A percentile compares a stretch with the other conserved stretches of the same genome.
Conservation (phyloP, 257 asterid species). For the Paulownia fortunei region DNA sequence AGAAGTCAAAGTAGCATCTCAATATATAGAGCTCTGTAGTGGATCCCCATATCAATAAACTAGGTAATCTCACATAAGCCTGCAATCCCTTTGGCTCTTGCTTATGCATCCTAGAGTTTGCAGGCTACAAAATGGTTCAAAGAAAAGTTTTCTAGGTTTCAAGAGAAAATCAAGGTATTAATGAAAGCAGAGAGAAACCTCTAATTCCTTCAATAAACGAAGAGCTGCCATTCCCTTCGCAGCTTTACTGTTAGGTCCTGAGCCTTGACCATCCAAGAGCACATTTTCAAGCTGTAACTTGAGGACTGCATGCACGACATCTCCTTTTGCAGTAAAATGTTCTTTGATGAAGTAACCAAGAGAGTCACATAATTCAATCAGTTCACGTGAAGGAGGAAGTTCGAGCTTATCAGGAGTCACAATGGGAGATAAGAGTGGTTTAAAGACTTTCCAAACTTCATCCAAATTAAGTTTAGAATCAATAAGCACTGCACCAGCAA, state of each 20-base stretch:
- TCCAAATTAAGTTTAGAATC: conserved; percentile 76
- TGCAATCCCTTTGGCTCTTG: too few species aligned
- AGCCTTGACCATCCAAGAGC: conserved; percentile 63
- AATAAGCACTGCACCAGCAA: conserved; percentile 85
- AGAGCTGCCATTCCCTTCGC: conserved; percentile 91
- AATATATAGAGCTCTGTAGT: too few species aligned
- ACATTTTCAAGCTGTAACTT: conserved; percentile 70
- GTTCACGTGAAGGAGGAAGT: conserved; percentile 82
- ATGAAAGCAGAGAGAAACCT: conserved; percentile 56
- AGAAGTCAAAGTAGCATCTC: too few species aligned
- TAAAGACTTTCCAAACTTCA: conserved; percentile 78
- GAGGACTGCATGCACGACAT: conserved; percentile 58
- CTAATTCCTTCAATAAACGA: conserved; percentile 65
- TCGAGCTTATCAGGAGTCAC: conserved; percentile 94
- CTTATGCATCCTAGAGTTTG: too few species aligned
- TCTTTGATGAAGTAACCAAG: conserved; percentile 77
- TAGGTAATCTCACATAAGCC: too few species aligned
- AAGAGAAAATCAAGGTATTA: background rate
- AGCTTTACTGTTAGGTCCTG: conserved; percentile 62
- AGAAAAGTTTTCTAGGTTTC: background rate
- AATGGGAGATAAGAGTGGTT: conserved; percentile 83
- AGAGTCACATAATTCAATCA: conserved; percentile 79
- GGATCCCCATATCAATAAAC: too few species aligned
- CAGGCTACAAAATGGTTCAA: background rate
- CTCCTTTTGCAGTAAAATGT: conserved; percentile 46